These are phyloP conservation scores for Dendrobium catenatum DNA, from an alignment of 106 monocot genomes.

Conservation along the genomic window DNA sequence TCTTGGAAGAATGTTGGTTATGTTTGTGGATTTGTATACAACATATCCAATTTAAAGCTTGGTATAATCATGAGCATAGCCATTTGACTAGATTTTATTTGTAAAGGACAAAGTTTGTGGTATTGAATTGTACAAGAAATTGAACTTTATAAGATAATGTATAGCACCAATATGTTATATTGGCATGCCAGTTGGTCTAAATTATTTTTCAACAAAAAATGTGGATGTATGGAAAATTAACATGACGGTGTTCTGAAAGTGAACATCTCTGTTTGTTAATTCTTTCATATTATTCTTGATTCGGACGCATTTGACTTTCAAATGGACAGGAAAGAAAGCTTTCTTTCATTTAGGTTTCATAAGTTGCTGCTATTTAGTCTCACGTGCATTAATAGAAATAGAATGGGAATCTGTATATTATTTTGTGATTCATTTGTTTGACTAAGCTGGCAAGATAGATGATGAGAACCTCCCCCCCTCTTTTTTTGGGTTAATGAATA, in stretches of 20 bases:
- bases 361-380: neutral
- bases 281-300: neutral
- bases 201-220: neutral
- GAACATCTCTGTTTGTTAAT: neutral
- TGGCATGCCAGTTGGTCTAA: neutral
- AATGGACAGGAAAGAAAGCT: neutral
- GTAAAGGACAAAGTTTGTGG: neutral
- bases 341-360: neutral
- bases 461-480: neutral
- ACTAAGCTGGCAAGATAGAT: neutral
- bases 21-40: neutral
- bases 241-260: neutral
- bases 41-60: neutral
- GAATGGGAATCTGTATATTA: neutral
- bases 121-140: neutral
- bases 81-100: neutral
- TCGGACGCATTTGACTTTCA: neutral
- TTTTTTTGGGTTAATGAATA: neutral
- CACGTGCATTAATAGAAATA: neutral
- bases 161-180: neutral
- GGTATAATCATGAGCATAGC: neutral
- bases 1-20: neutral
- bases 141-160: neutral
- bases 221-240: neutral
- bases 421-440: neutral